A percentile compares a stretch with the other conserved stretches of the same genome.
Evolutionary conservation across 805 yeast genomes (phyloP).

Genomic region (Schwanniomyces pseudopolymorphus): DNA sequence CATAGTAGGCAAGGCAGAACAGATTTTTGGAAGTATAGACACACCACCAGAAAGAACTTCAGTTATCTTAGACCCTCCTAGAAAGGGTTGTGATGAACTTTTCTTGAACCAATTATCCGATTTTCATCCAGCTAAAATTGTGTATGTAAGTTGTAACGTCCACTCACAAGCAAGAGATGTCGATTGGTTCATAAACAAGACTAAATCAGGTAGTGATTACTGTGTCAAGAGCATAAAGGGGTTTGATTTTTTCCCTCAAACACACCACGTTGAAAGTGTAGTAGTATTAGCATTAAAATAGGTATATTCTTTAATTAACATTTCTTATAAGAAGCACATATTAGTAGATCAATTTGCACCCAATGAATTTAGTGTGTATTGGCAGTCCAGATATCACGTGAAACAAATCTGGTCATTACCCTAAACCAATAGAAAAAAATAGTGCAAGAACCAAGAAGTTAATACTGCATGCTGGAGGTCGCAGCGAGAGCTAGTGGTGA

Average conservation of each 20-base stretch:
- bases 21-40: conserved; percentile 75
- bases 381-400: not conserved
- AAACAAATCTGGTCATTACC: not conserved
- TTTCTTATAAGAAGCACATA: no score
- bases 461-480: not conserved
- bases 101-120: conserved; percentile 83
- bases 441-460: not conserved
- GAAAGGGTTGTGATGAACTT: conserved; percentile 92
- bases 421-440: not conserved
- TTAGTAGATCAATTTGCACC: not conserved
- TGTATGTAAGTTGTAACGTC: conserved; percentile 96
- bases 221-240: conserved; percentile 83
- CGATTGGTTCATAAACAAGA: conserved; percentile 72
- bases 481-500: not conserved
- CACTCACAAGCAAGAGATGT: conserved; percentile 96
- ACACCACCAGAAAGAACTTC: conserved; percentile 77
- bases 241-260: conserved; percentile 95
- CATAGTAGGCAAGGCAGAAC: conserved; percentile 90
- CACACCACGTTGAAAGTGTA: conserved; percentile 88
- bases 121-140: conserved; percentile 80
- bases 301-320: not conserved
- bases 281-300: conserved; percentile 54
- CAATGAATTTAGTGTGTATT: not conserved
- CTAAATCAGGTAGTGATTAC: conserved; percentile 63
- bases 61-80: conserved; percentile 93